phyloP scores from a whole-genome alignment of 2,329 filamentous ascomycete genomes.

The Coleophoma cylindrospora region DNA sequence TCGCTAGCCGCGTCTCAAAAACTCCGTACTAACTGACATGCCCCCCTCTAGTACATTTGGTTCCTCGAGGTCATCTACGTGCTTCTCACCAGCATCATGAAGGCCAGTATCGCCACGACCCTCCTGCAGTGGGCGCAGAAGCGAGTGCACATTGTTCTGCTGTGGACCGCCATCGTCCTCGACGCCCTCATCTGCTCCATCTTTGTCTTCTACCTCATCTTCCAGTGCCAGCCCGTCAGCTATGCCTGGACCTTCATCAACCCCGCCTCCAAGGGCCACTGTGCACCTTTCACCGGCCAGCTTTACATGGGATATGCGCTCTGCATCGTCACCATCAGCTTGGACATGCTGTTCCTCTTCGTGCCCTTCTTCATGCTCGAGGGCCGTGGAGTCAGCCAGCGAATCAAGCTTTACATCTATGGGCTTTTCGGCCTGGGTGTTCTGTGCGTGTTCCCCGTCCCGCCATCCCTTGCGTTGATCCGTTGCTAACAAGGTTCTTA shows the following conservation, averaged over 20 bases:
- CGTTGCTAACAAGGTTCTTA: slow-evolving; percentile 5
- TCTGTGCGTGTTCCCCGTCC: slow-evolving; percentile 6
- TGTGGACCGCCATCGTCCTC: slow-evolving; percentile 11
- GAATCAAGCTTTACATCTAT: slow-evolving; percentile 15
- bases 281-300: slow-evolving; percentile 5
- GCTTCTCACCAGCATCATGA: slow-evolving; percentile 14
- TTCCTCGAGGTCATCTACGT: slow-evolving; percentile 18
- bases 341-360: slow-evolving; percentile 50
- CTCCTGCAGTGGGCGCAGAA: slow-evolving; percentile 11
- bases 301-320: slow-evolving; percentile 14
- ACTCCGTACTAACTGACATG: not conserved
- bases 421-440: slow-evolving; percentile 12
- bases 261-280: slow-evolving; percentile 10
- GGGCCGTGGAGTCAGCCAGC: slow-evolving; percentile 1
- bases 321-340: slow-evolving; percentile 10
- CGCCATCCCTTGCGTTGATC: too few relatives aligned
- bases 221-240: slow-evolving; percentile 13
- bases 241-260: slow-evolving; percentile 11
- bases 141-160: slow-evolving; percentile 6
- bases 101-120: slow-evolving; percentile 13
- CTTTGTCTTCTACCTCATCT: slow-evolving; percentile 9
- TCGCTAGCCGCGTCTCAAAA: not conserved
- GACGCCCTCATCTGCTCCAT: slow-evolving; percentile 8
- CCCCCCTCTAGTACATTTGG: slow-evolving; percentile 10
- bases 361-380: slow-evolving; percentile 88